phyloP scores from a whole-genome alignment of 1,284 basidiomycete genomes.

The Caloboletus firmus region DNA sequence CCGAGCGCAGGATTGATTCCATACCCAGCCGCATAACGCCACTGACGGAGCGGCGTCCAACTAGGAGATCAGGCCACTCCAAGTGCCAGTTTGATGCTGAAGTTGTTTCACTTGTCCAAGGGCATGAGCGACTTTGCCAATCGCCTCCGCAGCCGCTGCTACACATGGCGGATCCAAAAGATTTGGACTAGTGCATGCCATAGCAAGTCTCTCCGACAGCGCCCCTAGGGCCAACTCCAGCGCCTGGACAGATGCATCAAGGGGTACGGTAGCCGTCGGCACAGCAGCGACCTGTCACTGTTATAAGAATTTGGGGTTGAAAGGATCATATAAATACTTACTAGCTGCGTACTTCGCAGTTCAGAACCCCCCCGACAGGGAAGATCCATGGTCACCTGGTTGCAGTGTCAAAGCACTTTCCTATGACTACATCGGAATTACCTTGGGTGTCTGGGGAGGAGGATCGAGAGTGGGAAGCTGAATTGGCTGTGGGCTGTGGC shows the following conservation, averaged over 20 bases:
- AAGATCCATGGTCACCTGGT: conserved; percentile 25
- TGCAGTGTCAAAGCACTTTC: conserved; percentile 12
- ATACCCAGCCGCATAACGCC: conserved; percentile 11
- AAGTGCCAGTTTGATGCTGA: conserved; percentile 36
- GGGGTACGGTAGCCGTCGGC: conserved; percentile 18
- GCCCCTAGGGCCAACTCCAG: conserved; percentile 54
- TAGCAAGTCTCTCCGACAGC: conserved; percentile 53
- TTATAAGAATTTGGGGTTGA: not conserved
- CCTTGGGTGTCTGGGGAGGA: conserved; percentile 32
- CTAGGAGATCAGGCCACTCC: conserved; percentile 20
- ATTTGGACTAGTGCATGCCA: conserved; percentile 40
- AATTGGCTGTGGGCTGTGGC: conserved; percentile 31
- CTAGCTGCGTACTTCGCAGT: conserved; percentile 21
- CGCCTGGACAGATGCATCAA: conserved; percentile 42
- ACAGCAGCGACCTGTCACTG: conserved; percentile 16
- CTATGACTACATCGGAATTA: conserved; percentile 6
- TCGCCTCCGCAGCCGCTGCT: conserved; percentile 65
- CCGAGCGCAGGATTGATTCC: conserved; percentile 3
- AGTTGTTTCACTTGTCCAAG: conserved; percentile 59
- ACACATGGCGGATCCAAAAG: conserved; percentile 52
- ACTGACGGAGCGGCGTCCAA: not conserved
- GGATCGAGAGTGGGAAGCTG: conserved; percentile 36
- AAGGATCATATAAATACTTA: not conserved
- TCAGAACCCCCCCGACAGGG: conserved; percentile 16
- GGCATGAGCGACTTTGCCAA: conserved; percentile 63